Conservation (phyloP, 495 filamentous ascomycete species). For the Penicillium riverlandense region DNA sequence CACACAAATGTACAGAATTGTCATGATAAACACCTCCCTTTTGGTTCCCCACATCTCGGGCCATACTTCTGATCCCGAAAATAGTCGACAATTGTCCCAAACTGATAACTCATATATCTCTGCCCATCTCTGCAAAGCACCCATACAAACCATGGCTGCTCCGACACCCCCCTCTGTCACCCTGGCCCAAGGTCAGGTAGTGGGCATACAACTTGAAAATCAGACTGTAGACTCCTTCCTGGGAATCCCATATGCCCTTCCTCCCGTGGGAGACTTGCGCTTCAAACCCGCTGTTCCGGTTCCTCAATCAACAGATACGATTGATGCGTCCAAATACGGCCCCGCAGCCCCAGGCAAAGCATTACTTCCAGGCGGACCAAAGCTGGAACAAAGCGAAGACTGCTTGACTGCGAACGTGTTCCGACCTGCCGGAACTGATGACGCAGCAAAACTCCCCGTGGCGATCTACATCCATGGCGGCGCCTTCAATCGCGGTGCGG, state of each 20-base stretch:
- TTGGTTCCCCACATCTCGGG: too few species aligned
- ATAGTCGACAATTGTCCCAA: too few species aligned
- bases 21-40: too few species aligned
- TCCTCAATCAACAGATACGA: constrained; percentile 20
- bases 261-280: constrained; percentile 47
- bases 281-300: constrained; percentile 42
- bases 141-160: too few species aligned
- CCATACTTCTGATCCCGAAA: too few species aligned
- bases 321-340: constrained; percentile 37
- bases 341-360: constrained; percentile 20
- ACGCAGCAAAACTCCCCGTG: constrained; percentile 42
- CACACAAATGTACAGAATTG: too few species aligned
- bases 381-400: constrained; percentile 40
- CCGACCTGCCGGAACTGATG: constrained; percentile 27
- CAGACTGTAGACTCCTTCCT: constrained; percentile 48
- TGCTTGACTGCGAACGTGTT: constrained; percentile 48
- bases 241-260: constrained; percentile 55
- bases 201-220: constrained; percentile 37
- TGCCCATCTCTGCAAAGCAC: too few species aligned
- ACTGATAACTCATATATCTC: too few species aligned
- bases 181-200: constrained; percentile 47
- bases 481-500: constrained; percentile 32
- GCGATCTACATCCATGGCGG: constrained; percentile 45
- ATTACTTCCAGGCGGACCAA: constrained; percentile 12
- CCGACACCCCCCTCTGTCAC: constrained; percentile 22